These are phyloP conservation scores for Vigna reflexopilosa DNA, from an alignment of 306 rosid species.

Conservation along the genomic window DNA sequence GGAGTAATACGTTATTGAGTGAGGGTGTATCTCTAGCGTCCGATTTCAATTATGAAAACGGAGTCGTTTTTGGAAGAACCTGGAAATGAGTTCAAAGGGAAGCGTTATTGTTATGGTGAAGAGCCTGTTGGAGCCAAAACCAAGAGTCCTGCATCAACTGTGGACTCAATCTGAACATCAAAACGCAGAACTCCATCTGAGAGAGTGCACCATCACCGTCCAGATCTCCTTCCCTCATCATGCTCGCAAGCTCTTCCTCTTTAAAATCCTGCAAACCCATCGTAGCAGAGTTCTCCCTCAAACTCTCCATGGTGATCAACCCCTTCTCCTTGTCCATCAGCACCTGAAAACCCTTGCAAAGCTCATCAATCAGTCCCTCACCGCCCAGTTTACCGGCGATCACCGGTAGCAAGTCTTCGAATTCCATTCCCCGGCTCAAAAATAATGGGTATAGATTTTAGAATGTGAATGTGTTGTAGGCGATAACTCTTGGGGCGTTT, in stretches of 20 bases:
- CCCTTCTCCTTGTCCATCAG: slow-evolving; percentile 82
- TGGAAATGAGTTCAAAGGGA: not conserved
- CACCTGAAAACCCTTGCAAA: slow-evolving; percentile 79
- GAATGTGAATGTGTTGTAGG: not conserved
- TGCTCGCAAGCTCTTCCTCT: slow-evolving; percentile 78
- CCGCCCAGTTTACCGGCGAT: slow-evolving; percentile 87
- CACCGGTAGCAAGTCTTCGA: slow-evolving; percentile 77
- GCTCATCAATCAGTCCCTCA: slow-evolving; percentile 79
- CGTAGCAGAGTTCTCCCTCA: slow-evolving; percentile 62
- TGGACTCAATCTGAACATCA: slow-evolving; percentile 95
- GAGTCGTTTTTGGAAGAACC: too few species aligned
- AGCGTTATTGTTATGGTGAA: slow-evolving; percentile 8
- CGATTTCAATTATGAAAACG: too few species aligned
- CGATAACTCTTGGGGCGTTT: not conserved
- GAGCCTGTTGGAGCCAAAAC: slow-evolving; percentile 67
- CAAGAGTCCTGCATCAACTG: slow-evolving; percentile 74
- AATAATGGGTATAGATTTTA: too few species aligned
- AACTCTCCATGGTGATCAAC: slow-evolving; percentile 76
- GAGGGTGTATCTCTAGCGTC: too few species aligned
- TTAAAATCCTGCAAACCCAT: slow-evolving; percentile 70
- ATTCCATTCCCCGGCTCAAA: not conserved
- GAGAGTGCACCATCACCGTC: slow-evolving; percentile 78
- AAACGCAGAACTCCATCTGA: slow-evolving; percentile 92
- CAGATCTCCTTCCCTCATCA: slow-evolving; percentile 79
- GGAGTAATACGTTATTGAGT: too few species aligned